Base-by-base conservation (phyloP, 2,329 filamentous ascomycete species). In the Chrysosphaeria jannelii region DNA sequence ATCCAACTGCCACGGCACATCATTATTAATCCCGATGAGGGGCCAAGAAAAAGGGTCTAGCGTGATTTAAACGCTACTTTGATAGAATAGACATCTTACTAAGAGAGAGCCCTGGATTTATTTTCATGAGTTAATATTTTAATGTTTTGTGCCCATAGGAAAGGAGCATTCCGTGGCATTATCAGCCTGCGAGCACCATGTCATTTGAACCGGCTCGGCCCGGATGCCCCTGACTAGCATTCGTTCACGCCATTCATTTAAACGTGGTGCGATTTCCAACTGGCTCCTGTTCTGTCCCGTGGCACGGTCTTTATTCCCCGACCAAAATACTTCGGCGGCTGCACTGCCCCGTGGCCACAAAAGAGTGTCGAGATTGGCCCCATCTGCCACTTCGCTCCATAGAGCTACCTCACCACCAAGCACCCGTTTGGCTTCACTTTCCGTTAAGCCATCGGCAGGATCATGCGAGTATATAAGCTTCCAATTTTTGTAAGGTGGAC, bases 341-440 rank as follows among this genome's bases (percentile, higher is more conserved):
- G 71, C 74, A 24, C 56, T 57, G 2, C 60, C 62, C 5, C 76
- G 54, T 6, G 76, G 75, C 76, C 75, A 89, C 7, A 81, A 45
- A 41, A 72, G 61, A 17, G 48, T 47, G 44, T 89, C 74, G 9
- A 89, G 40, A 38, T 67, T 78, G 10, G 61, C 46, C 3, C 59
- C 45, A 41, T 90, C 78, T 29, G 58, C 53, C 10, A 67, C 68
- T 46, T 89, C 78, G 31, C 57, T 58, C 76, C 76, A 90, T 27
- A 76, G 57, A 26, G 72, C 69, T 10, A 68, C 61, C 46, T 89
- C 78, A 13, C 76, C 78, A 20, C 78, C 78, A 6, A 85, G 41
- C 3, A 89, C 66, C 8, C 74, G 54, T 36, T 66, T 52, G 14
- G 60, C 57, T 20, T 61, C 42, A 13, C 63, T 51, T 8, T 43